Evolutionary conservation across 106 monocot genomes (phyloP).

Genomic region (Allium cepa): DNA sequence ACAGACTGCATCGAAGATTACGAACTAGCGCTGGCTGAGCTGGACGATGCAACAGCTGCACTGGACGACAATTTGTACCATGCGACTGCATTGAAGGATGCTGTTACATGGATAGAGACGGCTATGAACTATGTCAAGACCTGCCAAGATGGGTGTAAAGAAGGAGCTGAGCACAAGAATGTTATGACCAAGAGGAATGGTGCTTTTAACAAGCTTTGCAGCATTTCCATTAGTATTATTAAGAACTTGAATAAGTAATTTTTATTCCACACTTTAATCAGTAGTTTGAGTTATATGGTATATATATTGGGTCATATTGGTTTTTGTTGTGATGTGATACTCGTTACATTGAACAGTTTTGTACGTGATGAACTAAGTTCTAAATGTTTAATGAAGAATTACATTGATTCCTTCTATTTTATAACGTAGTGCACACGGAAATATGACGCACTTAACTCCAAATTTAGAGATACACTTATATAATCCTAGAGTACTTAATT

Average conservation of each 20-base stretch:
- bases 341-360: too few relatives aligned
- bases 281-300: too few relatives aligned
- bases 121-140: conserved; percentile 25
- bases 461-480: too few relatives aligned
- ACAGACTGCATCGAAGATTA: conserved; percentile 41
- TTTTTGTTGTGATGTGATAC: too few relatives aligned
- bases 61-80: conserved; percentile 19
- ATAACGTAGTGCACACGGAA: too few relatives aligned
- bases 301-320: too few relatives aligned
- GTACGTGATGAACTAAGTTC: too few relatives aligned
- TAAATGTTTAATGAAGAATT: too few relatives aligned
- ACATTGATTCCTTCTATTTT: too few relatives aligned
- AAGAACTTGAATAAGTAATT: neutral
- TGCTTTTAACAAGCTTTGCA: neutral
- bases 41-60: conserved; percentile 27
- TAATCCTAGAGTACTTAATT: too few relatives aligned
- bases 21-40: conserved; percentile 12
- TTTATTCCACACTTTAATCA: neutral
- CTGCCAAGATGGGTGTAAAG: conserved; percentile 48
- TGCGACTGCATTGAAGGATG: conserved; percentile 3
- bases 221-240: neutral
- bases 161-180: conserved; percentile 19
- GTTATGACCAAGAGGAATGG: conserved; percentile 18
- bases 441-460: too few relatives aligned
- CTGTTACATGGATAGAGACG: conserved; percentile 18